phyloP scores from a whole-genome alignment of 345 rosid genomes.

The Ceriops tagal region DNA sequence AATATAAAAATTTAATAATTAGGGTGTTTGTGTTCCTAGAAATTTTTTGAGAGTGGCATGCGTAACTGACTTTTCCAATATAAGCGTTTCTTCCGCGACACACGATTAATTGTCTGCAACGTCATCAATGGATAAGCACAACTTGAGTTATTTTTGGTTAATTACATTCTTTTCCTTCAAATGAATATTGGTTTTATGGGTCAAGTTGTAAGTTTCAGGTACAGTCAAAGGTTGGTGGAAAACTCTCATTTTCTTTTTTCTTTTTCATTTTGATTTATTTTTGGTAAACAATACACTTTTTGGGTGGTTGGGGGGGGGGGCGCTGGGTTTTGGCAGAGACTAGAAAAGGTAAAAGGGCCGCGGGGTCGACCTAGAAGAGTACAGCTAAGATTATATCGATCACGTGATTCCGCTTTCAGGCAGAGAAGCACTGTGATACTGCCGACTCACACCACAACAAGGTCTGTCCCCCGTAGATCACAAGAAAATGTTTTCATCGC shows the following conservation, averaged over 20 bases:
- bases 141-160: not conserved
- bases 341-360: not conserved
- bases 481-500: too few relatives aligned
- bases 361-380: not conserved
- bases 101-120: too few relatives aligned
- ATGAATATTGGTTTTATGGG: not conserved
- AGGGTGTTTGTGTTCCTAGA: too few relatives aligned
- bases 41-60: too few relatives aligned
- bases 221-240: not conserved
- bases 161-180: not conserved
- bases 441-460: not conserved
- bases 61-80: too few relatives aligned
- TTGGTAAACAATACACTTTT: not conserved
- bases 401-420: conserved; percentile 16
- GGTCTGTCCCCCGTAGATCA: not conserved
- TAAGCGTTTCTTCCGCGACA: too few relatives aligned
- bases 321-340: not conserved
- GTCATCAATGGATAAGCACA: too few relatives aligned
- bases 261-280: not conserved
- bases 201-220: not conserved
- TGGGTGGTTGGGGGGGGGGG: too few relatives aligned
- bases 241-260: too few relatives aligned
- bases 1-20: too few relatives aligned
- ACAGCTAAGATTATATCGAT: not conserved
- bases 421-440: not conserved